A percentile compares a stretch with the other conserved stretches of the same genome.
phyloP scores from a whole-genome alignment of 352 stramenopile species.

The Phytophthora rubi region DNA sequence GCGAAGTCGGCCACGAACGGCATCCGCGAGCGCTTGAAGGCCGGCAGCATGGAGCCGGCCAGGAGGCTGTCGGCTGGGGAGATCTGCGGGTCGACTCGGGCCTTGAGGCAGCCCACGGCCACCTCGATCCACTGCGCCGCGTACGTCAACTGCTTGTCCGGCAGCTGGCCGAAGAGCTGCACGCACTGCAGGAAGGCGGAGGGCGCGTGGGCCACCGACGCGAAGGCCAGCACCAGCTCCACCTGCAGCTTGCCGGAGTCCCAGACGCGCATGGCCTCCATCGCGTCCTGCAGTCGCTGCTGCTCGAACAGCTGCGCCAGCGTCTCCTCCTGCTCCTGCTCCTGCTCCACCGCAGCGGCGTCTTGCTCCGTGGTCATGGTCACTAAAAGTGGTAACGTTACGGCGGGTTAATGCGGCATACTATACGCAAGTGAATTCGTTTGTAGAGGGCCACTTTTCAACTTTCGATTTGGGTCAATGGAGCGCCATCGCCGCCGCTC shows the following conservation, averaged over 20 bases:
- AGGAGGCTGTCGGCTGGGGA: conserved; percentile 42
- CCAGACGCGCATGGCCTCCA: conserved; percentile 43
- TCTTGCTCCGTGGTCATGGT: not conserved
- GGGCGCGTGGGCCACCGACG: conserved; percentile 32
- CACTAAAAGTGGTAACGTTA: conserved; percentile 4
- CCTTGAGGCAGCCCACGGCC: conserved; percentile 30
- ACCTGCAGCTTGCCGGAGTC: conserved; percentile 36
- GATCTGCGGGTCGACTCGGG: conserved; percentile 22
- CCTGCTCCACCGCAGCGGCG: not conserved
- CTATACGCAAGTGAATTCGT: conserved; percentile 22
- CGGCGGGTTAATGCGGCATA: conserved; percentile 12
- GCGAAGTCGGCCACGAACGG: conserved; percentile 52
- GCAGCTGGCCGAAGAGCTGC: conserved; percentile 32
- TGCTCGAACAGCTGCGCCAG: conserved; percentile 47
- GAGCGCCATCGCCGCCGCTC: conserved; percentile 20
- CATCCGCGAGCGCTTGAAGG: conserved; percentile 40
- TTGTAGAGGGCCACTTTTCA: conserved; percentile 16
- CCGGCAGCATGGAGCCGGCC: conserved; percentile 51
- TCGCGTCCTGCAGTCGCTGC: conserved; percentile 31
- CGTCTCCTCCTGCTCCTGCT: conserved; percentile 15
- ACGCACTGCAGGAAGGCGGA: conserved; percentile 52
- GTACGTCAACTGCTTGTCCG: conserved; percentile 29
- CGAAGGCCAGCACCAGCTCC: conserved; percentile 48
- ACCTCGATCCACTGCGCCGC: conserved; percentile 32
- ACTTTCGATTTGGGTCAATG: conserved; percentile 10